Evolutionary conservation across 148 eudicot genomes (phyloP).

Genomic region (Cornus florida): DNA sequence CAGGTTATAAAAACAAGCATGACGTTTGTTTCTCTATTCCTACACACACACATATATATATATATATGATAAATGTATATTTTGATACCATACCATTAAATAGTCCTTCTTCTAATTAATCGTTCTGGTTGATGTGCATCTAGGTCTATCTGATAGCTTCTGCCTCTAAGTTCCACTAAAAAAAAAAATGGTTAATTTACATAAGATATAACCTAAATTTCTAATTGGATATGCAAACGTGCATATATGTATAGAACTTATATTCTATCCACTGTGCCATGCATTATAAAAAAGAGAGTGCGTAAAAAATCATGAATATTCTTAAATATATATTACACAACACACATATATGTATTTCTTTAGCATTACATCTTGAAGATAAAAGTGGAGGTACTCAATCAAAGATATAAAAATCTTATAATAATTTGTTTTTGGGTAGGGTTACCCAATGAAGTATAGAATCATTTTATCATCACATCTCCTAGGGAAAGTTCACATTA

Average conservation of each 20-base stretch:
- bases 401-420: neutral
- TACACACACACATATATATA: no score
- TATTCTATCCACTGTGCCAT: neutral
- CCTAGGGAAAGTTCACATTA: constrained; percentile 10
- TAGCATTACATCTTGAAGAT: neutral
- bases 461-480: neutral
- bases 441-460: neutral
- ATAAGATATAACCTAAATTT: neutral
- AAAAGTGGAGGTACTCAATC: neutral
- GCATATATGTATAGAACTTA: neutral
- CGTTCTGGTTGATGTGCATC: no score
- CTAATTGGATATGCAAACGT: neutral
- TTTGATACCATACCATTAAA: no score
- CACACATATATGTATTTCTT: neutral
- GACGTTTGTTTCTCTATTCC: no score
- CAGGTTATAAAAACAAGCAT: no score
- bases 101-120: no score
- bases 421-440: neutral
- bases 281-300: neutral
- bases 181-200: neutral
- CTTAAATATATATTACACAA: neutral
- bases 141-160: no score
- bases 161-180: no score
- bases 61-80: no score
- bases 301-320: neutral